Evolutionary conservation across 2,329 filamentous ascomycete genomes (phyloP), one percentile per base, ranked within the genome.

Genomic region (Diaporthe nobilis): DNA sequence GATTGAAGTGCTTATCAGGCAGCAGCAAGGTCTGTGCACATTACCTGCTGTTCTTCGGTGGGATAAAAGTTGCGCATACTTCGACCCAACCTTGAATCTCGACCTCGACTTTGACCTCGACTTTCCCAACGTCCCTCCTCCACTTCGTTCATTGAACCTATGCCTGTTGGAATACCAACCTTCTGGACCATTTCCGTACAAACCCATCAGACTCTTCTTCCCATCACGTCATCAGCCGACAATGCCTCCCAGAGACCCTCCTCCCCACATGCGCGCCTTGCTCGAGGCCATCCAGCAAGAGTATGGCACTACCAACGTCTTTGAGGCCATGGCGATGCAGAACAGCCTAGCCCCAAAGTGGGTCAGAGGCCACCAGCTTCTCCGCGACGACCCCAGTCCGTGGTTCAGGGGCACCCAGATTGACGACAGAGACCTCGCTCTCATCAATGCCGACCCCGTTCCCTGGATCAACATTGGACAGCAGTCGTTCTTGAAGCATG

Each of bases 391-490:
- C 10, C 67, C 67, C 25, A 20, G 34, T 8, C 17, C 25, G 51
- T 75, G 73, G 73, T 72, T 75, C 28, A 39, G 67, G 13, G 39
- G 22, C 34, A 22, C 51, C 2, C 28, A 58, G 31, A 20, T 65
- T 60, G 73, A 75, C 28, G 57, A 65, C 47, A 63, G 73, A 65
- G 73, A 75, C 22, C 44, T 49, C 25, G 73, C 67, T 61, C 73
- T 75, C 4, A 63, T 75, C 57, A 49, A 49, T 20, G 25, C 67
- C 37, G 3, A 4, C 10, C 34, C 34, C 2, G 13, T 75, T 37
- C 67, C 65, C 31, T 75, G 73, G 47, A 22, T 75, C 25, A 10
- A 75, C 2, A 6, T 63, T 34, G 73, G 73, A 22, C 2, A 20
- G 10, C 12, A 44, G n/a, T 75, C 57, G 1, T 72, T 12, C 47